These are phyloP conservation scores for Huntiella decipiens DNA, from an alignment of 2,329 filamentous ascomycete species.

Conservation along the genomic window DNA sequence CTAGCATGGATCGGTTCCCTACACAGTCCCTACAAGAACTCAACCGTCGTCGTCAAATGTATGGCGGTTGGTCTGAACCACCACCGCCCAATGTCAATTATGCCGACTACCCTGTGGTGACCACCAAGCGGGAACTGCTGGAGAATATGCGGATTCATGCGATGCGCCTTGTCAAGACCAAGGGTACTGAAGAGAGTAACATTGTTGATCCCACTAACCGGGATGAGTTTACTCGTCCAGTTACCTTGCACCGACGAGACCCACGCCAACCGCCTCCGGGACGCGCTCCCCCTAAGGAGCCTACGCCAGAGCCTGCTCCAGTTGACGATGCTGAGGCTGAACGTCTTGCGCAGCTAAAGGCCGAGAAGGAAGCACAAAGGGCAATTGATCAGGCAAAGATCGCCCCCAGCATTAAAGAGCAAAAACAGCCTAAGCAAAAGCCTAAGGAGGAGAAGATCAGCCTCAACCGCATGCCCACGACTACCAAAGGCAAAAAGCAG, in stretches of 20 bases:
- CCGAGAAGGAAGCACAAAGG: slow-evolving; percentile 67
- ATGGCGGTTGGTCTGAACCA: slow-evolving; percentile 39
- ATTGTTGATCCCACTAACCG: slow-evolving; percentile 50
- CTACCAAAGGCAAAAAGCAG: slow-evolving; percentile 62
- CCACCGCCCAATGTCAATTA: slow-evolving; percentile 27
- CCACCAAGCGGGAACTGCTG: slow-evolving; percentile 62
- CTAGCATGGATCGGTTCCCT: slow-evolving; percentile 4
- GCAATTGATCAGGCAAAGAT: slow-evolving; percentile 84
- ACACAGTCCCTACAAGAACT: slow-evolving; percentile 13
- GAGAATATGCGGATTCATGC: slow-evolving; percentile 73
- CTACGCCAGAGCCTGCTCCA: slow-evolving; percentile 19
- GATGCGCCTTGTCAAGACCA: slow-evolving; percentile 54
- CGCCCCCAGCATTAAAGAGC: slow-evolving; percentile 54
- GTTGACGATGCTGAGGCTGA: slow-evolving; percentile 41
- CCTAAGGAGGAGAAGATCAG: slow-evolving; percentile 73
- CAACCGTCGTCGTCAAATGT: slow-evolving; percentile 25
- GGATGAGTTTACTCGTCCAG: slow-evolving; percentile 67
- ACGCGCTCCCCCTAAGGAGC: slow-evolving; percentile 39
- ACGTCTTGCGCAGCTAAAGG: slow-evolving; percentile 48
- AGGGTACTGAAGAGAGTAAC: slow-evolving; percentile 29
- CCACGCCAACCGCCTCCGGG: slow-evolving; percentile 51
- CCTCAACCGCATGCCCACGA: slow-evolving; percentile 61
- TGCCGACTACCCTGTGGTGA: slow-evolving; percentile 47
- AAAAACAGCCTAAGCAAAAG: slow-evolving; percentile 36
- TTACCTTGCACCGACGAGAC: slow-evolving; percentile 76